phyloP scores from a whole-genome alignment of 1,139 yeast genomes.

The Yamadazyma friedrichii region DNA sequence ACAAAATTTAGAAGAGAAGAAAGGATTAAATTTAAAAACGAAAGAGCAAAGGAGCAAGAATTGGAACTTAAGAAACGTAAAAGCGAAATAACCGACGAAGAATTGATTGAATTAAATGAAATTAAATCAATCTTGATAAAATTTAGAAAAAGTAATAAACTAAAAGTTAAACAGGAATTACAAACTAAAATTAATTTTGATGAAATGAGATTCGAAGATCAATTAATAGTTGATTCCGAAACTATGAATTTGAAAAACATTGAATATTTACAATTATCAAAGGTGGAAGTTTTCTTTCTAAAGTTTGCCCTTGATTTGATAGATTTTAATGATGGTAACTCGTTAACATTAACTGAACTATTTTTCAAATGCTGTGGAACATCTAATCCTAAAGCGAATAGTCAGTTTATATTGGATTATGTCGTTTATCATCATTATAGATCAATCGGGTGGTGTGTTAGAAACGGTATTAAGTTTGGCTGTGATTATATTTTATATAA shows the following conservation, averaged over 20 bases:
- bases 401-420: slow-evolving; percentile 52
- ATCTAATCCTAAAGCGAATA: slow-evolving; percentile 22
- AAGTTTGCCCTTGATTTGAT: slow-evolving; percentile 48
- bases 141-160: slow-evolving; percentile 18
- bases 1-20: slow-evolving; percentile 73
- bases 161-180: slow-evolving; percentile 15
- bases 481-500: slow-evolving; percentile 77
- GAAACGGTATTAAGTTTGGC: slow-evolving; percentile 91
- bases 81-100: slow-evolving; percentile 23
- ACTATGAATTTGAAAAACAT: slow-evolving; percentile 28
- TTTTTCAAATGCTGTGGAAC: slow-evolving; percentile 5
- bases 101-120: slow-evolving; percentile 24
- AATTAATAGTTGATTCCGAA: slow-evolving; percentile 35
- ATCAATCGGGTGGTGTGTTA: slow-evolving; percentile 91
- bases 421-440: slow-evolving; percentile 84
- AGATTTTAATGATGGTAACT: slow-evolving; percentile 14
- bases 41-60: slow-evolving; percentile 40
- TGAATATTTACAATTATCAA: slow-evolving; percentile 73
- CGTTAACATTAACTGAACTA: neutral
- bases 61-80: slow-evolving; percentile 31
- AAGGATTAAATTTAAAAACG: slow-evolving; percentile 67
- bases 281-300: slow-evolving; percentile 74
- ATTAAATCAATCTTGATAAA: slow-evolving; percentile 25
- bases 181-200: slow-evolving; percentile 11
- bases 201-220: slow-evolving; percentile 34